phyloP scores from a whole-genome alignment of 2,329 filamentous ascomycete species.

The Xylaria sp. region DNA sequence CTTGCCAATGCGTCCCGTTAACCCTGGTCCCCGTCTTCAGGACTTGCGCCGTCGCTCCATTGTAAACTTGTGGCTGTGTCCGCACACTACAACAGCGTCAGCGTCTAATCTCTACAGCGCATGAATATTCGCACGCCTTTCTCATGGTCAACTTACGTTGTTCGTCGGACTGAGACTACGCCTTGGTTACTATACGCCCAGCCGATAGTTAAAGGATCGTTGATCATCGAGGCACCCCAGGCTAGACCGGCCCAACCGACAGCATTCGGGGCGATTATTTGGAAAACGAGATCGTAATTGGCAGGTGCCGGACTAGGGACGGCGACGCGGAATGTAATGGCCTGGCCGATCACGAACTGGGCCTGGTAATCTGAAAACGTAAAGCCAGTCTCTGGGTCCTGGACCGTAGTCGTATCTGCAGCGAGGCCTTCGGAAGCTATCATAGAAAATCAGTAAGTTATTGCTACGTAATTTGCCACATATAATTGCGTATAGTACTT shows the following conservation, averaged over 20 bases:
- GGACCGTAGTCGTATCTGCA: conserved; percentile 44
- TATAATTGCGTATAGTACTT: conserved; percentile 19
- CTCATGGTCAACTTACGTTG: conserved; percentile 53
- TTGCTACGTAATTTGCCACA: neutral
- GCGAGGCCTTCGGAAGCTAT: conserved; percentile 35
- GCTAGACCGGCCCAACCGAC: conserved; percentile 61
- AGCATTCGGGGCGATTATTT: conserved; percentile 56
- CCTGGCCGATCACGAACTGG: conserved; percentile 44
- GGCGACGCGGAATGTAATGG: conserved; percentile 51
- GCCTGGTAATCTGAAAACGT: conserved; percentile 47
- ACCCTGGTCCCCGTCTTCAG: conserved; percentile 53
- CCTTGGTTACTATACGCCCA: conserved; percentile 57
- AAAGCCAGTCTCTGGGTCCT: conserved; percentile 48
- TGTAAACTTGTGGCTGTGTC: conserved; percentile 49
- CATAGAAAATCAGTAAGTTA: neutral
- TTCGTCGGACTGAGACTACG: conserved; percentile 57
- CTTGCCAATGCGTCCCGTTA: conserved; percentile 56
- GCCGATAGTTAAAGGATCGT: conserved; percentile 58
- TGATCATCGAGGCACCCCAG: conserved; percentile 63
- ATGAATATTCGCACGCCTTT: neutral
- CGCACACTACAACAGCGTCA: conserved; percentile 48
- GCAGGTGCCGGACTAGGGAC: conserved; percentile 49
- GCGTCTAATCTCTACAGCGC: neutral
- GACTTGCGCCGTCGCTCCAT: conserved; percentile 48
- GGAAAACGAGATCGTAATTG: conserved; percentile 56